Evolutionary conservation across 257 asterid species (phyloP).

Genomic region (Cordia subcordata): DNA sequence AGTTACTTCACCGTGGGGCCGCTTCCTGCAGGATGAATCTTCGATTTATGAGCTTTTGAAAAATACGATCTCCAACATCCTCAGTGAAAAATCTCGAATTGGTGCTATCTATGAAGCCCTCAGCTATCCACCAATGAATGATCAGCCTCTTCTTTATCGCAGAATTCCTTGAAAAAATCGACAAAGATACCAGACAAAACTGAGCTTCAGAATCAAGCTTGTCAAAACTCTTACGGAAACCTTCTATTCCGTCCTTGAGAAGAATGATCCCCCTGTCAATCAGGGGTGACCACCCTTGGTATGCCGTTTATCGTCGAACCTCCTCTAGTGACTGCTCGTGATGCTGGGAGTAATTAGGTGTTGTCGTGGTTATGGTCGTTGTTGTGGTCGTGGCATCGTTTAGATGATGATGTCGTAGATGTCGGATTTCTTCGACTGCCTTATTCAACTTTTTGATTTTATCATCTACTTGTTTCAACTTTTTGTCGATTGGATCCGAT

Average conservation of each 20-base stretch:
- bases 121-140: constrained; percentile 10
- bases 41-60: not conserved
- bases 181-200: constrained; percentile 4
- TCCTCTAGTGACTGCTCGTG: no score
- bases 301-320: no score
- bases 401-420: no score
- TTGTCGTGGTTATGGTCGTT: no score
- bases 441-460: no score
- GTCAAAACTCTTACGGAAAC: not conserved
- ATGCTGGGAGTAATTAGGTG: no score
- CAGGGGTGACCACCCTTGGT: no score
- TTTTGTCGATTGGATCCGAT: no score
- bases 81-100: not conserved
- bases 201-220: not conserved
- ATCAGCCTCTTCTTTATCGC: constrained; percentile 4
- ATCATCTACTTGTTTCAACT: no score
- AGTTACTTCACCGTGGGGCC: no score
- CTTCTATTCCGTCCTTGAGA: not conserved
- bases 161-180: constrained; percentile 2
- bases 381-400: no score
- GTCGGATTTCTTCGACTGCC: no score
- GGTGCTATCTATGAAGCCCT: not conserved
- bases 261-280: not conserved
- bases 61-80: not conserved
- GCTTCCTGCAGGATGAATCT: not conserved